phyloP scores from a whole-genome alignment of 352 stramenopile species.

The Phytophthora sp. region DNA sequence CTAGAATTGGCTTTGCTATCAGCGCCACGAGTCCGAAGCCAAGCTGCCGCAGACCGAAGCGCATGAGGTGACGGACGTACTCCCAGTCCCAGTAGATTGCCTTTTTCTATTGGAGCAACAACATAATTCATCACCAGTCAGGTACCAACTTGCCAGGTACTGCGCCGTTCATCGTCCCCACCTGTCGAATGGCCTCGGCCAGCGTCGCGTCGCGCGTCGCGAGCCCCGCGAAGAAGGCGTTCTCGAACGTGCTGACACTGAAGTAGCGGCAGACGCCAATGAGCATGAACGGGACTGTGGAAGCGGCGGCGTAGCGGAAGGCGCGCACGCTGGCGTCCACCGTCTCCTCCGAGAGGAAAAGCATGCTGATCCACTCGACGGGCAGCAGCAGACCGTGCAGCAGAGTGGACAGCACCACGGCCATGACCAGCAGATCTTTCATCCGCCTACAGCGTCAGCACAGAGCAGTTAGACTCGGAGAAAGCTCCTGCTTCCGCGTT shows the following conservation, averaged over 20 bases:
- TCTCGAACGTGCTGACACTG: slow-evolving; percentile 68
- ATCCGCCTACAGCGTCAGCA: slow-evolving; percentile 39
- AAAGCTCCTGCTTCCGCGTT: too few species aligned
- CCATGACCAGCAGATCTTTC: slow-evolving; percentile 56
- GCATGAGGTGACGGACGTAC: slow-evolving; percentile 58
- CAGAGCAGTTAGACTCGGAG: slow-evolving; percentile 4
- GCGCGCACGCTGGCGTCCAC: slow-evolving; percentile 56
- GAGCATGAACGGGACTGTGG: slow-evolving; percentile 63
- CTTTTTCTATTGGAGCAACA: slow-evolving; percentile 36
- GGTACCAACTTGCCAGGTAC: too few species aligned
- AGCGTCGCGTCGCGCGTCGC: slow-evolving; percentile 47
- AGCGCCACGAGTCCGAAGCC: slow-evolving; percentile 61
- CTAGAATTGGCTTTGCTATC: slow-evolving; percentile 53
- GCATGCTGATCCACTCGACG: slow-evolving; percentile 62
- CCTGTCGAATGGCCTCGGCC: slow-evolving; percentile 45
- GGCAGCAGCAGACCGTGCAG: slow-evolving; percentile 57
- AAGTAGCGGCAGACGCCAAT: slow-evolving; percentile 62
- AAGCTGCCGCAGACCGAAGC: slow-evolving; percentile 53
- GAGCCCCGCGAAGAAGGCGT: slow-evolving; percentile 74
- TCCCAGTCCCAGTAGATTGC: slow-evolving; percentile 80
- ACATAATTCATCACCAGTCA: too few species aligned
- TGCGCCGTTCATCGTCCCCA: too few species aligned
- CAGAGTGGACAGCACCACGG: slow-evolving; percentile 56
- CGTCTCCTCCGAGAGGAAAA: slow-evolving; percentile 43
- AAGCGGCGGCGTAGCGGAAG: slow-evolving; percentile 55